These are phyloP conservation scores for Phytophthora pseudosyringae DNA, from an alignment of 352 stramenopile species.

Conservation along the genomic window DNA sequence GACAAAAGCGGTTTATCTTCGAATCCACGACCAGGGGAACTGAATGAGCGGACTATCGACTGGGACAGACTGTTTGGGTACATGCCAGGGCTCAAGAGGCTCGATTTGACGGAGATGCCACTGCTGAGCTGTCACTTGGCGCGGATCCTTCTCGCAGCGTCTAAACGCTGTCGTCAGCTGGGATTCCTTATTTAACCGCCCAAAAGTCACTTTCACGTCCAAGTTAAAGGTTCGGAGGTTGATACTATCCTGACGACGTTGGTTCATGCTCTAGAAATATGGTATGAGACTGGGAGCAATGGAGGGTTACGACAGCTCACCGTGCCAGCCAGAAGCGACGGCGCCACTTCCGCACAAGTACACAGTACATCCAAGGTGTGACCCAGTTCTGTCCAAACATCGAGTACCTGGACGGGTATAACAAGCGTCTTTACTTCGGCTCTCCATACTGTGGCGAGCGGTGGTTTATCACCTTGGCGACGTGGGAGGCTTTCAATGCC, in stretches of 20 bases:
- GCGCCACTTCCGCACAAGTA: not conserved
- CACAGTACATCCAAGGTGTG: not conserved
- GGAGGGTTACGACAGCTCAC: not conserved
- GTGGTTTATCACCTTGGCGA: not conserved
- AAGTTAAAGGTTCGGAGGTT: not conserved
- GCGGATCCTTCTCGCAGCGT: not conserved
- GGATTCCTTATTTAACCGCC: not conserved
- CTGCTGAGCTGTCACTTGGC: not conserved
- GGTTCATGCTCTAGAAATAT: not conserved
- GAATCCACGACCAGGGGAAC: not conserved
- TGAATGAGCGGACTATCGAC: not conserved
- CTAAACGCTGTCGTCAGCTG: not conserved
- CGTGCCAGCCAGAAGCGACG: not conserved
- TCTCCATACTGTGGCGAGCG: not conserved
- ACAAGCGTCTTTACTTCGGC: not conserved
- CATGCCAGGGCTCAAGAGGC: not conserved
- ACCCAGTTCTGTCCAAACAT: not conserved
- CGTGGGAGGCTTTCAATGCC: not conserved
- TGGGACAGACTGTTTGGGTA: constrained; percentile 1
- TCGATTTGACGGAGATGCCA: not conserved
- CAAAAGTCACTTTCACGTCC: not conserved
- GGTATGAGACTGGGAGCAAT: not conserved
- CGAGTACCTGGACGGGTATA: not conserved
- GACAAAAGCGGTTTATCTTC: not conserved
- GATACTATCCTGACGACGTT: not conserved